Conservation (phyloP, 106 monocot species). For the Phalaenopsis aphrodite region DNA sequence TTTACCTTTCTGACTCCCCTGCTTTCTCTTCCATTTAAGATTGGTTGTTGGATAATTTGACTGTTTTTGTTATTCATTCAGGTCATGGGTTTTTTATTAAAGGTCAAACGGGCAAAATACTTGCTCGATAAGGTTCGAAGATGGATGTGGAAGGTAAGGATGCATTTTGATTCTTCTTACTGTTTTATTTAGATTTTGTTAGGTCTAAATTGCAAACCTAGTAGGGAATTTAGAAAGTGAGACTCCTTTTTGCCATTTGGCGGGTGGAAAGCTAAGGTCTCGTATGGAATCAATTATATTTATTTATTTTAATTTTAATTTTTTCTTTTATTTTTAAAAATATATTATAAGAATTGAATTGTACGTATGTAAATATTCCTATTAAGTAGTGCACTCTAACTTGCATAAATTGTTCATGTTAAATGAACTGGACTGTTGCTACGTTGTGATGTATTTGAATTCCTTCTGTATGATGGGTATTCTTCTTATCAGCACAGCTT, state of each 20-base stretch:
- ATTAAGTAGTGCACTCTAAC: too few species aligned
- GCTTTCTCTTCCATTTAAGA: neutral
- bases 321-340: too few species aligned
- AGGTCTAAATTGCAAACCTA: neutral
- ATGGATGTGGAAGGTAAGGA: constrained; percentile 93
- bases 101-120: constrained; percentile 90
- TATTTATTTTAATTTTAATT: too few species aligned
- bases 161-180: neutral
- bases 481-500: too few species aligned
- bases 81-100: constrained; percentile 89
- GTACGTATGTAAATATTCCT: too few species aligned
- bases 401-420: too few species aligned
- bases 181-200: neutral
- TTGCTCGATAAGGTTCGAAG: constrained; percentile 83
- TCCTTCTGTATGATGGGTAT: too few species aligned
- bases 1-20: neutral
- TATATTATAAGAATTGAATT: too few species aligned
- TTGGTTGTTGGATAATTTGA: neutral
- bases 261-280: neutral
- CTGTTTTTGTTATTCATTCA: constrained; percentile 16
- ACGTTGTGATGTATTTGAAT: too few species aligned
- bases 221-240: neutral
- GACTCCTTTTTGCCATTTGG: neutral
- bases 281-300: too few species aligned
- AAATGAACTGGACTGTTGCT: too few species aligned